phyloP scores from a whole-genome alignment of 2,329 filamentous ascomycete genomes.

The Metarhizium guizhouense region DNA sequence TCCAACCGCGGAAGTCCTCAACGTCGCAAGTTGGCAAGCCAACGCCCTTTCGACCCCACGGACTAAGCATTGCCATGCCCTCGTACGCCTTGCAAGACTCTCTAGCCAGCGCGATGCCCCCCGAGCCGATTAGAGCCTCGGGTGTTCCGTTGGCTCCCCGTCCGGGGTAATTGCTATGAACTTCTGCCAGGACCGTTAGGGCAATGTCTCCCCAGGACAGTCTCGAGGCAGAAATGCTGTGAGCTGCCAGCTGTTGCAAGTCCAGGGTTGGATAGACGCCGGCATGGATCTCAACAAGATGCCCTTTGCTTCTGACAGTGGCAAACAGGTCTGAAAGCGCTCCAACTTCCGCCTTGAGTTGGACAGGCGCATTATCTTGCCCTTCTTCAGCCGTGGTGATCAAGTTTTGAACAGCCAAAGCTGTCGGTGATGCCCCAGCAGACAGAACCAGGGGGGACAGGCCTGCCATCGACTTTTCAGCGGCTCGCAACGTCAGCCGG shows the following conservation, averaged over 20 bases:
- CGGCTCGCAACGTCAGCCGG: conserved; percentile 10
- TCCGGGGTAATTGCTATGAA: conserved; percentile 57
- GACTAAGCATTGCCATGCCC: conserved; percentile 61
- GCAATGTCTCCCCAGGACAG: conserved; percentile 51
- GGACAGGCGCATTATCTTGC: conserved; percentile 6
- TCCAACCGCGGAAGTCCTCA: conserved; percentile 45
- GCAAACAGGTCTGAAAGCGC: conserved; percentile 12
- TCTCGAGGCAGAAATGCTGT: conserved; percentile 37
- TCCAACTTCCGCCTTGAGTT: conserved; percentile 11
- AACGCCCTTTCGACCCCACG: conserved; percentile 36
- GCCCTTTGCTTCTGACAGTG: conserved; percentile 24
- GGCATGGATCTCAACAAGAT: conserved; percentile 60
- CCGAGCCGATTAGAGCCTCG: conserved; percentile 63
- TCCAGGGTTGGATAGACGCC: conserved; percentile 71
- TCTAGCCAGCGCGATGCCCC: conserved; percentile 60
- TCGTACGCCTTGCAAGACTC: conserved; percentile 66
- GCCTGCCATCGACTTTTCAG: conserved; percentile 7
- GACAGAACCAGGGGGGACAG: conserved; percentile 37
- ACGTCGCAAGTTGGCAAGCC: conserved; percentile 18
- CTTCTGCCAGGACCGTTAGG: conserved; percentile 61
- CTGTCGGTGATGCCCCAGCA: conserved; percentile 70
- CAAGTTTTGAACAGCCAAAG: conserved; percentile 24
- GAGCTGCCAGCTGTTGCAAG: conserved; percentile 69
- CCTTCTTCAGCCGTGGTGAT: conserved; percentile 6
- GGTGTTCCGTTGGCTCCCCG: conserved; percentile 37